Base-by-base conservation (phyloP, 345 rosid species). In the Toxicodendron radicans region DNA sequence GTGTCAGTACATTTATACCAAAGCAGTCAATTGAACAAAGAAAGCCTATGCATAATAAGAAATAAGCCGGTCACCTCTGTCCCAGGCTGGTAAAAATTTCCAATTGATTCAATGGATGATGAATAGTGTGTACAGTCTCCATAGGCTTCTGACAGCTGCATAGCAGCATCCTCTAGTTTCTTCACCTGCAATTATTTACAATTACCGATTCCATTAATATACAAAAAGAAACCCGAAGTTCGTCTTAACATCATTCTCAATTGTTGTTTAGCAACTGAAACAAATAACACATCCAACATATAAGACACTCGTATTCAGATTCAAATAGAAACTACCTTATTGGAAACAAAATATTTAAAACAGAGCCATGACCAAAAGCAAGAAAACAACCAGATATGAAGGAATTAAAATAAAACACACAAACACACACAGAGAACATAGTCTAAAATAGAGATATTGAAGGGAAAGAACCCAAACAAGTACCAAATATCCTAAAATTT, bases 161-260 rank as follows among this genome's bases (percentile, higher is more conserved):
- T 82, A 63, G 85, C 91, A 41, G 91, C 85, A 66, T 79, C 79
- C 72, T 92, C 97, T 67, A 95, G 88, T 66, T 87, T 87, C 78
- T 86, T 90, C 80, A 90, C 94, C 99, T 95, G 80, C 60, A 77
- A 56, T 56, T 30, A 58, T 12, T 10, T 68, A 3, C 61, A 49
- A 12, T 3, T 21, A 58, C 54, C 57, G 38, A 60, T 72, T 59
- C 58, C 33, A 30, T 49, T 30, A 32, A 54, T 16, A 46, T 11
- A 30, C 58, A 61, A 54, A 56, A 68, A 24, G 2, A 23, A 21
- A 21, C 52, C 7, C 9, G 12, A 4, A 54, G 27, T 21, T 38
- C 54, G 20, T 2, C 16, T 13, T 2, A 23, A 7, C 45, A 48
- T 35, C n/a, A 66, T 71, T 60, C 48, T 61, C 58, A 48, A 49